These are phyloP conservation scores for Backusella macrospora DNA, from an alignment of 192 early-diverging fungal species.

Conservation along the genomic window DNA sequence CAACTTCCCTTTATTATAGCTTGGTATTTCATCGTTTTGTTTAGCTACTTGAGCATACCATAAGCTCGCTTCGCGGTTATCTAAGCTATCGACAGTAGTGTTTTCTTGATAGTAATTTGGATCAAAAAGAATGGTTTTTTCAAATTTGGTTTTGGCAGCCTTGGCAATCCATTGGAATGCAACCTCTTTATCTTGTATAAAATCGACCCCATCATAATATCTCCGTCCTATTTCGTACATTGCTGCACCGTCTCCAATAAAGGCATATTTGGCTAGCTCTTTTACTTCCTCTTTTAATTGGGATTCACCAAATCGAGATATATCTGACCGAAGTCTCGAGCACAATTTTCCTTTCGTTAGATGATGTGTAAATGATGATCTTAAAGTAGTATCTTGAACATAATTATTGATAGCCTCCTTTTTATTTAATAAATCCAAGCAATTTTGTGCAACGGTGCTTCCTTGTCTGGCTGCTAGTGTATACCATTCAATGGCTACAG, in stretches of 20 bases:
- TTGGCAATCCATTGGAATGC: not conserved
- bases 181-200: not conserved
- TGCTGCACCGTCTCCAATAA: not conserved
- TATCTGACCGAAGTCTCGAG: not conserved
- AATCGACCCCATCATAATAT: not conserved
- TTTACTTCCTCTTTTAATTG: not conserved
- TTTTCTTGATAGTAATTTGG: not conserved
- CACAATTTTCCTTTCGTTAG: not conserved
- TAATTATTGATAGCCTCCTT: not conserved
- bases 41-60: slow-evolving; percentile 40
- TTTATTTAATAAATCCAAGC: not conserved
- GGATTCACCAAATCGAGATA: not conserved
- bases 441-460: not conserved
- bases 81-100: not conserved
- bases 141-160: not conserved
- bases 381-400: not conserved
- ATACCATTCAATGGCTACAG: not conserved
- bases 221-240: not conserved
- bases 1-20: slow-evolving; percentile 16
- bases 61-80: not conserved
- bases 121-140: not conserved
- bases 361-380: not conserved
- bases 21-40: slow-evolving; percentile 20
- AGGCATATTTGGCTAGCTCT: not conserved
- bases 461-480: not conserved